Evolutionary conservation across 306 rosid species (phyloP).

Genomic region (Comarum palustre): DNA sequence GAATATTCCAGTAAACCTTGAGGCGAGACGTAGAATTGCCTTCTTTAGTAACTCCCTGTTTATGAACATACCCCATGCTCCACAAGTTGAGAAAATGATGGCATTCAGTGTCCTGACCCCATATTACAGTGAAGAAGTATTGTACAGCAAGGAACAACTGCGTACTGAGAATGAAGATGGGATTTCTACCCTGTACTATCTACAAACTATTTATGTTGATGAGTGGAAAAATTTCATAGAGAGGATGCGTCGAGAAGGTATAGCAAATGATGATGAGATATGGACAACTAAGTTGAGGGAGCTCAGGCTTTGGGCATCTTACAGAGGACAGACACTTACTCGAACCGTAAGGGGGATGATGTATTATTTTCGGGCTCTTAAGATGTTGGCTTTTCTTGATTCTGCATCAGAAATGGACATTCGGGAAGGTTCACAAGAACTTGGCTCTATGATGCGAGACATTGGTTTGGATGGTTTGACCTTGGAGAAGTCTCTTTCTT

Average conservation of each 20-base stretch:
- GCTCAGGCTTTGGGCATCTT: slow-evolving; percentile 94
- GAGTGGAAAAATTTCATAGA: slow-evolving; percentile 94
- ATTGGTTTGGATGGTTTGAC: slow-evolving; percentile 35
- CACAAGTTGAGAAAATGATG: slow-evolving; percentile 98
- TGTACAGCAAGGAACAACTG: slow-evolving; percentile 71
- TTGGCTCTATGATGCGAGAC: slow-evolving; percentile 61
- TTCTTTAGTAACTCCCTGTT: slow-evolving; percentile 94
- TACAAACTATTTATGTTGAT: slow-evolving; percentile 83
- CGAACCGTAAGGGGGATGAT: slow-evolving; percentile 99
- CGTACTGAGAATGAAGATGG: slow-evolving; percentile 93
- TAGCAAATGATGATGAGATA: slow-evolving; percentile 60
- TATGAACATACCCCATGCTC: slow-evolving; percentile 96
- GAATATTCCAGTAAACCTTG: slow-evolving; percentile 80
- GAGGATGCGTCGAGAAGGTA: slow-evolving; percentile 87
- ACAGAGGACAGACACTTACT: slow-evolving; percentile 83
- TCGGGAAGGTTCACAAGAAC: slow-evolving; percentile 81
- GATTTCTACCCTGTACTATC: slow-evolving; percentile 70
- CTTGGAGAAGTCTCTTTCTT: slow-evolving; percentile 44
- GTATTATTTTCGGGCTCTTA: slow-evolving; percentile 91
- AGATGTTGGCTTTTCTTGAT: slow-evolving; percentile 89
- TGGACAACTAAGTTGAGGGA: slow-evolving; percentile 81
- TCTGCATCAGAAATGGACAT: slow-evolving; percentile 96
- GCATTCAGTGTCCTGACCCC: slow-evolving; percentile 94
- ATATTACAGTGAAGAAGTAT: slow-evolving; percentile 82
- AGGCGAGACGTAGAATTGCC: slow-evolving; percentile 92